phyloP scores from a whole-genome alignment of 305 asterid genomes.

The Solanum hybrid region DNA sequence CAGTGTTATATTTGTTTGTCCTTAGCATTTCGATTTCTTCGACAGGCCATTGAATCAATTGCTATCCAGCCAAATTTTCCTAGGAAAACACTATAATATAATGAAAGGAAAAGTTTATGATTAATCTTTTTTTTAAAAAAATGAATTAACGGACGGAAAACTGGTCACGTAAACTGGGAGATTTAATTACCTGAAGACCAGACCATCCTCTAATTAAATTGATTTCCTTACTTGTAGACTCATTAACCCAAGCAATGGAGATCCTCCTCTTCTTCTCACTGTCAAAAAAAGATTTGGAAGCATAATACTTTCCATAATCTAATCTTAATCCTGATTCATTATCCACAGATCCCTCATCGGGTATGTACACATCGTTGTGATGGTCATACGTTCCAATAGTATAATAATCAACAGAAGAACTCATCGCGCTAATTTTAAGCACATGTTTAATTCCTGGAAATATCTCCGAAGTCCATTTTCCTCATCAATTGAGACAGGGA shows the following conservation, averaged over 20 bases:
- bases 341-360: conserved; percentile 17
- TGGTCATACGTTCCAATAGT: conserved; percentile 26
- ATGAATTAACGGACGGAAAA: too few relatives aligned
- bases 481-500: conserved; percentile 21
- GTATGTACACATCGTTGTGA: conserved; percentile 6
- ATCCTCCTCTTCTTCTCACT: conserved; percentile 30
- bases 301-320: conserved; percentile 50
- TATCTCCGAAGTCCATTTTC: conserved; percentile 14
- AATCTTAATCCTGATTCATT: conserved; percentile 16
- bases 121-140: too few relatives aligned
- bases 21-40: conserved; percentile 44
- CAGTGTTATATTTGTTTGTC: conserved; percentile 23
- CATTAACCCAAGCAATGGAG: conserved; percentile 48
- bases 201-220: conserved; percentile 32
- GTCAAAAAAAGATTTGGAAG: conserved; percentile 46
- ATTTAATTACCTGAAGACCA: conserved; percentile 38
- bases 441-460: conserved; percentile 31
- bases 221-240: conserved; percentile 11
- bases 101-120: too few relatives aligned
- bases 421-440: conserved; percentile 29
- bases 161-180: not conserved
- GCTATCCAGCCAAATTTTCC: conserved; percentile 44
- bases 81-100: conserved; percentile 38
- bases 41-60: conserved; percentile 60
- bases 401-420: conserved; percentile 23